Percentiles rank a stretch among this genome's conserved stretches.
These are phyloP conservation scores for Arabidopsis suecica DNA, from an alignment of 345 rosid genomes.

Conservation along the genomic window DNA sequence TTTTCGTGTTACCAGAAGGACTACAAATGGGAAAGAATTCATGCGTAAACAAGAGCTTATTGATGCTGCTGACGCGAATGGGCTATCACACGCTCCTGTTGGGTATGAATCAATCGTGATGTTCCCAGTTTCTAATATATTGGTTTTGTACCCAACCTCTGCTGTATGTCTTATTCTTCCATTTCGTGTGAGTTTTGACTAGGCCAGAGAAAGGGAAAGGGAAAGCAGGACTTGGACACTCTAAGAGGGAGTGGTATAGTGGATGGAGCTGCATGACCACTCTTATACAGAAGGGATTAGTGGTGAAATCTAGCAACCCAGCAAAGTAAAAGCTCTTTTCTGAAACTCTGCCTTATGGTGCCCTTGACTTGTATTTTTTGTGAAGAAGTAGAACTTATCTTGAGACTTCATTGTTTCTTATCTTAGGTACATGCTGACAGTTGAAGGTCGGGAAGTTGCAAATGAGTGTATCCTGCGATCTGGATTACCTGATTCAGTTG, in stretches of 20 bases:
- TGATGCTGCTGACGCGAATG: constrained; percentile 95
- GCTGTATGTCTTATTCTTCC: constrained; percentile 20
- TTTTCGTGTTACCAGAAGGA: constrained; percentile 53
- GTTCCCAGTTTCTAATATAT: not conserved
- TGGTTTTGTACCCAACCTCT: constrained; percentile 9
- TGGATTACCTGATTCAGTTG: constrained; percentile 57
- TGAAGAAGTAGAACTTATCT: constrained; percentile 20
- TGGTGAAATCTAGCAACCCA: constrained; percentile 89
- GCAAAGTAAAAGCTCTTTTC: constrained; percentile 65
- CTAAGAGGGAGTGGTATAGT: constrained; percentile 83
- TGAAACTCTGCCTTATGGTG: constrained; percentile 9
- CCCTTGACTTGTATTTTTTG: constrained; percentile 18
- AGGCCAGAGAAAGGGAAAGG: constrained; percentile 93
- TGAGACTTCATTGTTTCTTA: constrained; percentile 1
- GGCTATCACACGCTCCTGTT: constrained; percentile 80
- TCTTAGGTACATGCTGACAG: constrained; percentile 84
- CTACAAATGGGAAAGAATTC: constrained; percentile 66
- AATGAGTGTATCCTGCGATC: constrained; percentile 73
- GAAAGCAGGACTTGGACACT: constrained; percentile 68
- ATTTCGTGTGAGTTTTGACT: constrained; percentile 16
- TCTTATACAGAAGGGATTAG: constrained; percentile 80
- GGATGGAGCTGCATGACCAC: constrained; percentile 97
- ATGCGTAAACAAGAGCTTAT: constrained; percentile 88
- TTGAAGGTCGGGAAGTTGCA: constrained; percentile 77
- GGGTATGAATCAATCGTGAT: constrained; percentile 53